These are phyloP conservation scores for Hypoxylon lienhwacheense DNA, from an alignment of 495 filamentous ascomycete species.

Conservation along the genomic window DNA sequence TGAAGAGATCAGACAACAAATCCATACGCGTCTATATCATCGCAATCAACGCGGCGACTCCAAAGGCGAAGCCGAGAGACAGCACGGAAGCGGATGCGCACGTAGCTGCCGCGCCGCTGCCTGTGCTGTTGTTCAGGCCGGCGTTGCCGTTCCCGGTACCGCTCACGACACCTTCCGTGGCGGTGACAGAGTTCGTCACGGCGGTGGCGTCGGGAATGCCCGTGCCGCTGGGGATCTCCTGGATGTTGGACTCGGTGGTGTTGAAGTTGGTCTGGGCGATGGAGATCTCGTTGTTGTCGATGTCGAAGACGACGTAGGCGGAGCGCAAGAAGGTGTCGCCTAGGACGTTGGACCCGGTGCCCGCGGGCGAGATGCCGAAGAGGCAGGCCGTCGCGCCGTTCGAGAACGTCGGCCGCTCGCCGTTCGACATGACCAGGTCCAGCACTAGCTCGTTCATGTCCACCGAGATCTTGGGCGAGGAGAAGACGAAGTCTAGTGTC, in stretches of 20 bases:
- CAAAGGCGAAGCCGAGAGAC: conserved; percentile 16
- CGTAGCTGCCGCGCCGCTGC: conserved; percentile 1
- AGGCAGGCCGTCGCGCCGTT: conserved; percentile 67
- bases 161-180: conserved; percentile 44
- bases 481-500: conserved; percentile 71
- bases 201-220: conserved; percentile 70
- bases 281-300: conserved; percentile 84
- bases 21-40: conserved; percentile 6
- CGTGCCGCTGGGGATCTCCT: conserved; percentile 71
- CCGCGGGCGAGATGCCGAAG: conserved; percentile 76
- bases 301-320: conserved; percentile 91
- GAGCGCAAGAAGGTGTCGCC: conserved; percentile 93
- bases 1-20: too few species aligned
- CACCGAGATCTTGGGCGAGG: conserved; percentile 68
- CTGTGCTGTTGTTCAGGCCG: conserved; percentile 4
- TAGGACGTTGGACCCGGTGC: conserved; percentile 66
- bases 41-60: conserved; percentile 10
- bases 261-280: conserved; percentile 87
- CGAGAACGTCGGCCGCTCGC: conserved; percentile 56
- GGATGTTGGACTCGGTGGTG: conserved; percentile 60
- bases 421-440: conserved; percentile 54
- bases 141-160: conserved; percentile 28
- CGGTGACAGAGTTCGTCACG: conserved; percentile 66
- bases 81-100: conserved; percentile 9
- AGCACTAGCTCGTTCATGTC: conserved; percentile 77